Evolutionary conservation across 306 rosid genomes (phyloP), one percentile per base, ranked within the genome.

Genomic region (Geum urbanum): DNA sequence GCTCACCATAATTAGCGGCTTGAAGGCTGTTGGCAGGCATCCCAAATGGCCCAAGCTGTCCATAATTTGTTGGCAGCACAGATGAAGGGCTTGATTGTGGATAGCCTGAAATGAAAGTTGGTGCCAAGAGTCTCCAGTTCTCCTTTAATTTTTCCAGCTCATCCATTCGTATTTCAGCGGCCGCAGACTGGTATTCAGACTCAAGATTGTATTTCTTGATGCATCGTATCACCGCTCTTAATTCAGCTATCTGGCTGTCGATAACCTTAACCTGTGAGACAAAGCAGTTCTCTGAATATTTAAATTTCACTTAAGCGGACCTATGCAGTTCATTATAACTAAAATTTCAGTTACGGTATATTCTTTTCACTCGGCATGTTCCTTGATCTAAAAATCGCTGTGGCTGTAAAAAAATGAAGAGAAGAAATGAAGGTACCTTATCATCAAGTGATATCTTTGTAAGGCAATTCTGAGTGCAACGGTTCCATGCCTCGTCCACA

Each of bases 151-250:
- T 56, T 65, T 52, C 71, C 19, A 83, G 71, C 40, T 18, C 32
- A 12, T 8, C 16, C 73, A 83, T 76, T 20, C 72, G 81, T 1
- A 8, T 20, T 11, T 75, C 54, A 73, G 83, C 74, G 71, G 35
- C 60, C 11, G 56, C 44, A 37, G 82, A 63, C 27, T 78, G 82
- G 69, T 77, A 67, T 35, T 61, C 71, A 47, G 76, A 64, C 65
- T 70, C 62, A 13, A 85, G 84, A 15, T 76, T 69, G 82, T 79
- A 63, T 14, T 85, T 86, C 27, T 69, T 53, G 50, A 85, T 66
- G 84, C 86, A 85, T 70, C 65, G 41, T 8, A 81, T 65, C 45
- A 76, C 82, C 1, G 48, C 53, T 45, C 37, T 24, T 53, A 85
- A 75, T 61, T 71, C 74, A 49, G 39, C 77, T 45, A 81, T 61